These are phyloP conservation scores for Dioszegia hungarica DNA, from an alignment of 768 basidiomycete species.

Conservation along the genomic window DNA sequence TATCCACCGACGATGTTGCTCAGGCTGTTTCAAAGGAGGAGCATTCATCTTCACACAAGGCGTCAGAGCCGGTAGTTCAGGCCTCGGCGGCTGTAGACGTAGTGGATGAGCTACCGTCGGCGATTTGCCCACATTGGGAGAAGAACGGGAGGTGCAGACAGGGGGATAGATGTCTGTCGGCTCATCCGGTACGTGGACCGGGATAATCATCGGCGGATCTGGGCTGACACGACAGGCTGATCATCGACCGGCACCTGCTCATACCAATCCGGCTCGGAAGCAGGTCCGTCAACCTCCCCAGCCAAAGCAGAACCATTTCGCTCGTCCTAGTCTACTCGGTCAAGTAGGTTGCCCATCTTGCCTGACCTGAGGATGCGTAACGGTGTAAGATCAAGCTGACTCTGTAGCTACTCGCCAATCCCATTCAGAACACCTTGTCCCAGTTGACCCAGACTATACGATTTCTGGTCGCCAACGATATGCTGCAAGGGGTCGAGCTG, in stretches of 20 bases:
- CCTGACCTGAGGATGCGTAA: too few species aligned
- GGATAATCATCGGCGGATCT: not conserved
- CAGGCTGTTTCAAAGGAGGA: not conserved
- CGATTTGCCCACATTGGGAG: conserved; percentile 32
- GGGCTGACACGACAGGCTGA: not conserved
- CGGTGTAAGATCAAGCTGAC: conserved; percentile 1
- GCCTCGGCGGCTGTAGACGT: not conserved
- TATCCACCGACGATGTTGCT: not conserved
- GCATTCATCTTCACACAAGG: not conserved
- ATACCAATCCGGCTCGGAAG: not conserved
- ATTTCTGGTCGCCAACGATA: conserved; percentile 85
- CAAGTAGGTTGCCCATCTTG: conserved; percentile 66
- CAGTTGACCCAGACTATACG: conserved; percentile 88
- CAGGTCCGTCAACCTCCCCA: conserved; percentile 4
- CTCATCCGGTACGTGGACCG: conserved; percentile 26
- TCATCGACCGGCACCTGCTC: not conserved
- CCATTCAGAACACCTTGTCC: conserved; percentile 81
- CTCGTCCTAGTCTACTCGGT: conserved; percentile 65
- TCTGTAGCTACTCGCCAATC: conserved; percentile 68
- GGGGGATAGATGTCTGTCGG: conserved; percentile 37
- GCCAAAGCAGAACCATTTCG: conserved; percentile 30
- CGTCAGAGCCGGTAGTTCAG: not conserved
- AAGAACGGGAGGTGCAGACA: conserved; percentile 31
- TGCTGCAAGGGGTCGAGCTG: conserved; percentile 72
- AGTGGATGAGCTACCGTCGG: not conserved